Conservation (phyloP, 179 eudicot species). For the Corrigiola litoralis region DNA sequence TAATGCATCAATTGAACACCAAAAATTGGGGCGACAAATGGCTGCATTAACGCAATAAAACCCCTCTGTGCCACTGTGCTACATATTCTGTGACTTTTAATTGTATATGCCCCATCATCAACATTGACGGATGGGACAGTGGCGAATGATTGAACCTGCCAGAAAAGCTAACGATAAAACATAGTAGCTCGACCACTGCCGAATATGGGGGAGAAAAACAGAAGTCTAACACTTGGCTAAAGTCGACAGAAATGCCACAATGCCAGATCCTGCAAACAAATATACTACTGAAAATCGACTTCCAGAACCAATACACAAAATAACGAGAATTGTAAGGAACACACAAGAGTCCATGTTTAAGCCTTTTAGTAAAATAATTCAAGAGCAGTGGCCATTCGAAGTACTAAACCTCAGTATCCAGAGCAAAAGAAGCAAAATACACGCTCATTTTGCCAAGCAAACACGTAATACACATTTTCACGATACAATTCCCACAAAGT, state of each 20-base stretch:
- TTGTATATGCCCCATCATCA: too few relatives aligned
- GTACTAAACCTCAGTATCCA: not conserved
- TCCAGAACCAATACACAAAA: too few relatives aligned
- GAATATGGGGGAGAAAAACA: too few relatives aligned
- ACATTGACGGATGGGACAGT: too few relatives aligned
- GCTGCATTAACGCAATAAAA: not conserved
- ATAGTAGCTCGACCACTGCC: too few relatives aligned
- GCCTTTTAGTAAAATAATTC: not conserved
- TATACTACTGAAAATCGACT: not conserved
- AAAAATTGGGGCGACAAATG: not conserved
- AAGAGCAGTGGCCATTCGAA: not conserved
- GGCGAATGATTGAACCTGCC: too few relatives aligned
- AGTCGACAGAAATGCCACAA: too few relatives aligned
- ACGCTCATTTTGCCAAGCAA: not conserved
- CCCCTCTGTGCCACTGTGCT: too few relatives aligned
- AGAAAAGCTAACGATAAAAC: too few relatives aligned
- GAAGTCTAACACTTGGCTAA: too few relatives aligned
- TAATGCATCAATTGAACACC: not conserved
- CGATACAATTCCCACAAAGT: constrained; percentile 3
- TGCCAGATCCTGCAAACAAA: too few relatives aligned
- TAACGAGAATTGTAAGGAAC: not conserved
- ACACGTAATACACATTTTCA: not conserved
- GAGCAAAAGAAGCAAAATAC: constrained; percentile 5
- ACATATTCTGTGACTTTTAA: too few relatives aligned
- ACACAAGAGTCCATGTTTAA: not conserved